These are phyloP conservation scores for Solanum neorickii DNA, from an alignment of 257 asterid species.

Conservation along the genomic window DNA sequence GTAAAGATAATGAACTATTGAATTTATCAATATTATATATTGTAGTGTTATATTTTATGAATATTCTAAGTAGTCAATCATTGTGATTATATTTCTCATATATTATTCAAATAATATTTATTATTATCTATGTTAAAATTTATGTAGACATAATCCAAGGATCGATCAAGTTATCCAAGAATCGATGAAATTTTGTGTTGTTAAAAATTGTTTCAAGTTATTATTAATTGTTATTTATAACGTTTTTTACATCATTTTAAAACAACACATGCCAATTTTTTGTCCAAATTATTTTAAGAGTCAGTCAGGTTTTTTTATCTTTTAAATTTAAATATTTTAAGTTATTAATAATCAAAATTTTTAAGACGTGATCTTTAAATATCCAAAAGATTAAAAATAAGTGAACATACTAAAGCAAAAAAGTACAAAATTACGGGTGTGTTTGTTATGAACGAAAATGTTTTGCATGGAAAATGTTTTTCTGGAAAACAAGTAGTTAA, in stretches of 20 bases:
- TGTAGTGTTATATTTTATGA: background rate
- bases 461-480: too few relatives aligned
- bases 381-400: too few relatives aligned
- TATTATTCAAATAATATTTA: too few relatives aligned
- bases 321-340: too few relatives aligned
- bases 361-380: too few relatives aligned
- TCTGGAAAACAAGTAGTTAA: too few relatives aligned
- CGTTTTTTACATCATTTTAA: background rate
- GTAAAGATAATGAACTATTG: background rate
- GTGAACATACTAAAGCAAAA: too few relatives aligned
- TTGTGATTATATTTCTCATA: background rate
- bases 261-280: background rate
- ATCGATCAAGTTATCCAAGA: background rate
- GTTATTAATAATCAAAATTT: background rate
- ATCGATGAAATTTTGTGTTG: background rate
- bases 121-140: background rate
- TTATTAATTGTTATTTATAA: too few relatives aligned
- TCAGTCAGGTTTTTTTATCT: background rate
- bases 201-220: background rate
- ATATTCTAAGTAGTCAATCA: too few relatives aligned
- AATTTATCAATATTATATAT: too few relatives aligned
- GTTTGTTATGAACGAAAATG: too few relatives aligned
- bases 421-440: too few relatives aligned
- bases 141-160: background rate
- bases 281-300: background rate